Evolutionary conservation across 2,329 filamentous ascomycete genomes (phyloP), one percentile per base, ranked within the genome.

Genomic region (Beauveria brongniartii): DNA sequence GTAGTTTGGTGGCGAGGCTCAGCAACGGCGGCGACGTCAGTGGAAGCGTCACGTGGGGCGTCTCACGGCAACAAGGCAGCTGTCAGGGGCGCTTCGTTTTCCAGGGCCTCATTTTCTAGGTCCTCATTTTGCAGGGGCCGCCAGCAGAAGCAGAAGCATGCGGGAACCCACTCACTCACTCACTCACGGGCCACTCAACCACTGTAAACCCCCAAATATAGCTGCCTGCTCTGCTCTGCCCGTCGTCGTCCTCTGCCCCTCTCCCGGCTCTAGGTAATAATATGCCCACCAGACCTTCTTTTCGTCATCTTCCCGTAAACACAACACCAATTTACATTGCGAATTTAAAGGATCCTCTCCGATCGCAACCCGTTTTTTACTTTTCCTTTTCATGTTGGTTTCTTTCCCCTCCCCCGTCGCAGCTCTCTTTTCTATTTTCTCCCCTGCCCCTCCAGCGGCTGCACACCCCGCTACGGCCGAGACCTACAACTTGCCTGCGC

Each of bases 21-120:
- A 54, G 59, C 53, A 51, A 37, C 34, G 12, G 59, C 55, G 55
- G 24, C 52, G 52, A 61, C 48, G 55, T 55, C 47, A 61, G 55
- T 52, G 58, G 26, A 24, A 43, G 41, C 62, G 67, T 73, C 71
- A 73, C 71, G 71, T 73, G 71, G 63, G 44, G 41, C 58, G 68
- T 71, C 68, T 68, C 66, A 68, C 67, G 59, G 68, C 64, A 70
- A 68, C 68, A 69, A 63, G n/a, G 55, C 34, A 37, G 34, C 34
- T 37, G 34, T 16, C 20, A 50, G 37, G 20, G 14, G 20, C 44
- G 20, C 44, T 30, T 34, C 48, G 10, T 52, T 52, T 52, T 52
- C 48, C 48, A 52, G 48, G 48, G 28, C 34, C 34, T 37, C 34
- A 37, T 52, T 52, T 52, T 52, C n/a, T 18, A 52, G 48, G 48